These are phyloP conservation scores for Malassezia slooffiae DNA, from an alignment of 1,284 basidiomycete species.

Conservation along the genomic window DNA sequence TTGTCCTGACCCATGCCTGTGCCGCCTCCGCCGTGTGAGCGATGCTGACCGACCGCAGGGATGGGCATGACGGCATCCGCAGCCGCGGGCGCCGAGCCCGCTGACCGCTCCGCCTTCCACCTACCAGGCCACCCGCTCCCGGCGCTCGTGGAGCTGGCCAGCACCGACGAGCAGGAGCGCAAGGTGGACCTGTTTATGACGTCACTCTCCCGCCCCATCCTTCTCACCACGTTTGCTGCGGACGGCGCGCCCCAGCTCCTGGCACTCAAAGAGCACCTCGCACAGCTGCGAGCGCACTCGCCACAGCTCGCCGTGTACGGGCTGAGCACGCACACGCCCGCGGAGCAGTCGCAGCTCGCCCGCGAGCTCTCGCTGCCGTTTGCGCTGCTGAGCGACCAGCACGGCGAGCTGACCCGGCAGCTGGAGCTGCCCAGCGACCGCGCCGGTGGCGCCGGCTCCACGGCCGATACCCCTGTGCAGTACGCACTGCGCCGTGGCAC, in stretches of 20 bases:
- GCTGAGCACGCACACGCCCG: constrained; percentile 20
- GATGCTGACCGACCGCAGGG: constrained; percentile 5
- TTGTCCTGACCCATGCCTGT: constrained; percentile 13
- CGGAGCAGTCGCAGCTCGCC: constrained; percentile 13
- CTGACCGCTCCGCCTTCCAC: constrained; percentile 27
- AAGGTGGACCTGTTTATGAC: constrained; percentile 36
- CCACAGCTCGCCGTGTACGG: constrained; percentile 28
- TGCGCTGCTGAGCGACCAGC: constrained; percentile 6
- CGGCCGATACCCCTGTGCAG: too few species aligned
- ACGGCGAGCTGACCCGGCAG: constrained; percentile 10
- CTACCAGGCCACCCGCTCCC: constrained; percentile 39
- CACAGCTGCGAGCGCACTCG: constrained; percentile 15
- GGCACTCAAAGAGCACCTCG: constrained; percentile 16
- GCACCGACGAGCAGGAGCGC: constrained; percentile 15
- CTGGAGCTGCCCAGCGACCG: constrained; percentile 15
- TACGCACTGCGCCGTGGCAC: constrained; percentile 24
- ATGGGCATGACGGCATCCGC: too few species aligned
- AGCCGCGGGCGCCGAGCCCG: too few species aligned
- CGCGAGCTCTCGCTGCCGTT: constrained; percentile 8
- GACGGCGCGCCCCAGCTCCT: constrained; percentile 21
- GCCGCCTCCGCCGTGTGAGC: neutral
- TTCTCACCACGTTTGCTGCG: constrained; percentile 21
- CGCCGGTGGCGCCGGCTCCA: too few species aligned
- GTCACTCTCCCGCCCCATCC: constrained; percentile 27
- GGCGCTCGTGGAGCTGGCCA: constrained; percentile 25